Evolutionary conservation across 306 rosid species (phyloP), one percentile per base, ranked within the genome.

Genomic region (Casuarina glauca): DNA sequence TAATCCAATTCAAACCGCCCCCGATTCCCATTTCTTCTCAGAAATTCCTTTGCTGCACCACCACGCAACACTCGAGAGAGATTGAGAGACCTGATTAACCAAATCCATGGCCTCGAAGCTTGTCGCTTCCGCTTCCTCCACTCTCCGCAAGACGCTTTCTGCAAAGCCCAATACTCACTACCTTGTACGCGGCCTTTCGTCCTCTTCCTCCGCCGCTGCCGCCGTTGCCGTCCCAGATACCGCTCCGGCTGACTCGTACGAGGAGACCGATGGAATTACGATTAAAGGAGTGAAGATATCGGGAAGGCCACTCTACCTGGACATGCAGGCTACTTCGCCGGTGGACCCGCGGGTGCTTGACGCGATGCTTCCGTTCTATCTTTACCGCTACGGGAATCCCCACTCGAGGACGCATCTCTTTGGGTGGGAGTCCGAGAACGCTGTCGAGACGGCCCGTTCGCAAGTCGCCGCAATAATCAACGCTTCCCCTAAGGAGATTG

Each of bases 391-490:
- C 63, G 98, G 98, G 0, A 95, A 95, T 78, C 97, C 98, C 69
- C 98, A 95, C 78, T 92, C 97, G 10, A 91, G 97, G 7, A 95
- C 98, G 15, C 98, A 92, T 76, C 78, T 89, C 78, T 95, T 86
- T 48, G 98, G 98, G 11, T 95, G 98, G 98, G 98, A 95, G 44
- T 93, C 98, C 17, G 98, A 95, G 77, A 73, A 73, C n/a, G 98
- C 98, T 8, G 97, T 91, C 0, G 98, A 95, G 66, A 48, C 71
- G 53, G 93, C 98, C 55, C 97, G 98, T 9, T 79, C 92, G 0
- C 95, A 90, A 66, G 93, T 94, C 0, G 97, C 98, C 1, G 67
- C 87, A 20, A 79, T 95, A 1, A 83, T 92, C 66, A 88, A 87
- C 9, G 93, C 98, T 26, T 92, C 97, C 1, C 93, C 97, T 0